A percentile compares a stretch with the other conserved stretches of the same genome.
Conservation (phyloP, 352 stramenopile genomes). For the Elongisporangium anandrum region DNA sequence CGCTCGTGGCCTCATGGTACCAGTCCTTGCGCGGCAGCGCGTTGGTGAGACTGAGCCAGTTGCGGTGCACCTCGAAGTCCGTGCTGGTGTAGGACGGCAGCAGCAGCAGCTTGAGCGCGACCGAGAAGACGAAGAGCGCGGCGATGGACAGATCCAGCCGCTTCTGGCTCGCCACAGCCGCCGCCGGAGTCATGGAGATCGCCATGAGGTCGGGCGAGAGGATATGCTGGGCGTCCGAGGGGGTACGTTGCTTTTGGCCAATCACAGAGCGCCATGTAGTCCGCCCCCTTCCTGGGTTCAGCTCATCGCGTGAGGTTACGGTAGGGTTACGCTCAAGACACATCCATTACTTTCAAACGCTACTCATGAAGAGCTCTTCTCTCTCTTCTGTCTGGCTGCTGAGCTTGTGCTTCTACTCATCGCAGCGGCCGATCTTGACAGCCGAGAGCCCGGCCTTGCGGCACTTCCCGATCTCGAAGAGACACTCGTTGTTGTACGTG, state of each 20-base stretch:
- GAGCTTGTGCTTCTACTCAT: background rate
- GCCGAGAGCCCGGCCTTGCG: background rate
- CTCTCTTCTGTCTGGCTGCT: background rate
- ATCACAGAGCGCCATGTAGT: background rate
- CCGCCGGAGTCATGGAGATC: background rate
- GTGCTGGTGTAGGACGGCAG: conserved; percentile 93
- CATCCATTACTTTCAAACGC: background rate
- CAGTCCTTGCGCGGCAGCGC: conserved; percentile 84
- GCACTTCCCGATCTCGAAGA: background rate
- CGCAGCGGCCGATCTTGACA: background rate
- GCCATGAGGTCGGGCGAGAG: background rate
- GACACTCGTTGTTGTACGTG: conserved; percentile 12
- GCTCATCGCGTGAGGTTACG: background rate
- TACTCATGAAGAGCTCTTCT: background rate
- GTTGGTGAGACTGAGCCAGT: conserved; percentile 97
- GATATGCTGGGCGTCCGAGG: background rate
- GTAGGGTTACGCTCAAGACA: background rate
- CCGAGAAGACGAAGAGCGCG: conserved; percentile 42
- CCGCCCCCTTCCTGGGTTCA: no score
- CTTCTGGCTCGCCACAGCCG: conserved; percentile 4
- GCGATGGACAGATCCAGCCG: conserved; percentile 35
- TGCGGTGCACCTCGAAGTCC: conserved; percentile 98
- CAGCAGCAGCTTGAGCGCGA: conserved; percentile 87
- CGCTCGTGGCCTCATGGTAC: conserved; percentile 94
- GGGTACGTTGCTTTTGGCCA: background rate